phyloP scores from a whole-genome alignment of 225 moss, liverwort and hornwort species.

The Anthoceros angustus region DNA sequence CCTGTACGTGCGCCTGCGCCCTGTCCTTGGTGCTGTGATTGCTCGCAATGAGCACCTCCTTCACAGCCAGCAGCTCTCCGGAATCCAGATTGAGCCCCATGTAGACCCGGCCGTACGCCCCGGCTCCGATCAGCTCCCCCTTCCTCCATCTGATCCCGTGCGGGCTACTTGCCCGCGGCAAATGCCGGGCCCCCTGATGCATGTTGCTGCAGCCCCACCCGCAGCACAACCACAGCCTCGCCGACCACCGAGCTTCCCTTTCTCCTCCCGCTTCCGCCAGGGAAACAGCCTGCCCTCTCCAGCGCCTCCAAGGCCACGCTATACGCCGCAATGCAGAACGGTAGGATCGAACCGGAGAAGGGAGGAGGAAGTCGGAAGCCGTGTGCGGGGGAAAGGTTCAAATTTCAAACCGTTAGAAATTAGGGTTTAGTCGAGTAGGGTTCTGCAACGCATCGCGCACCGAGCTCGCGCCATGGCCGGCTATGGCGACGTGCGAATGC shows the following conservation, averaged over 20 bases:
- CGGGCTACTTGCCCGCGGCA: conserved; percentile 55
- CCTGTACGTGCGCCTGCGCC: conserved; percentile 79
- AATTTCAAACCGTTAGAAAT: neutral
- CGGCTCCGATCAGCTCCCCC: conserved; percentile 89
- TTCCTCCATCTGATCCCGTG: conserved; percentile 93
- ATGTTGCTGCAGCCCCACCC: neutral
- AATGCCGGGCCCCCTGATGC: conserved; percentile 7
- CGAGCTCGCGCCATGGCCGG: neutral
- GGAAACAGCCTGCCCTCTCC: neutral
- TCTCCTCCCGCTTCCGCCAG: neutral
- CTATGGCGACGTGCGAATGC: neutral
- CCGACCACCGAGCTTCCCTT: neutral
- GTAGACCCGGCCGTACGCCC: conserved; percentile 96
- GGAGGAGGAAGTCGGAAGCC: neutral
- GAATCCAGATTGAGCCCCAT: conserved; percentile 98
- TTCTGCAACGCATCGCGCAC: neutral
- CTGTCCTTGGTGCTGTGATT: conserved; percentile 73
- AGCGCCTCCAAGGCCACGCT: neutral
- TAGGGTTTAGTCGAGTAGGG: neutral
- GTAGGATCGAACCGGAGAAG: neutral
- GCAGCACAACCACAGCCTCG: neutral
- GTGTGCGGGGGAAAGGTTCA: neutral
- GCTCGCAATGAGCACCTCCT: conserved; percentile 73
- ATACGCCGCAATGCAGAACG: neutral
- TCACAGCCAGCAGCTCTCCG: conserved; percentile 88